A percentile compares a stretch with the other conserved stretches of the same genome.
These are phyloP conservation scores for Esteya vermicola DNA, from an alignment of 2,329 filamentous ascomycete species.

Conservation along the genomic window DNA sequence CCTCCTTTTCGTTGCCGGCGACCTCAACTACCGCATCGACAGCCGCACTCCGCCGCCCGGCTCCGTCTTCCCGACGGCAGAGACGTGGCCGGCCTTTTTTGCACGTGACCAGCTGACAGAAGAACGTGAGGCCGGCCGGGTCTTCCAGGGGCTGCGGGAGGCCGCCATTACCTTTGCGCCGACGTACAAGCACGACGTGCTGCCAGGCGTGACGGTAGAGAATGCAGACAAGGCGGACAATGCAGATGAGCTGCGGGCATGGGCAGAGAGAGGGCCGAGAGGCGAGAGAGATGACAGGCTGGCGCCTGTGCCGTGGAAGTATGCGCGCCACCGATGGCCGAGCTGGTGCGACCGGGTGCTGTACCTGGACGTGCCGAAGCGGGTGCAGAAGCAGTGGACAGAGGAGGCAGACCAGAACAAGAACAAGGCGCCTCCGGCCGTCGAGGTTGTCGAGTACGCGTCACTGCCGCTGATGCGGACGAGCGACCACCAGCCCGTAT, in stretches of 20 bases:
- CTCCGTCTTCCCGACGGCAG: conserved; percentile 49
- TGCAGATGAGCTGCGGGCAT: conserved; percentile 12
- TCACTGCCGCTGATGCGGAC: conserved; percentile 66
- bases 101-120: conserved; percentile 63
- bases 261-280: conserved; percentile 6
- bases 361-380: conserved; percentile 50
- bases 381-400: conserved; percentile 21
- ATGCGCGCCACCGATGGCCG: conserved; percentile 73
- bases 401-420: neutral
- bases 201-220: conserved; percentile 9
- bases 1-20: conserved; percentile 76
- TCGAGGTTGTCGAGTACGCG: conserved; percentile 52
- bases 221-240: conserved; percentile 15
- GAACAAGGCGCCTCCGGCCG: no score
- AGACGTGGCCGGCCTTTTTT: conserved; percentile 54
- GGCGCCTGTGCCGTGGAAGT: conserved; percentile 43
- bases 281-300: conserved; percentile 19
- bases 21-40: conserved; percentile 88
- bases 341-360: conserved; percentile 89
- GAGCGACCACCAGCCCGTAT: conserved; percentile 80
- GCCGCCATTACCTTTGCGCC: conserved; percentile 66
- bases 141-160: conserved; percentile 68
- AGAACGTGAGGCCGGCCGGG: conserved; percentile 54
- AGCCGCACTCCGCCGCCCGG: conserved; percentile 45
- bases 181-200: conserved; percentile 74